phyloP scores from a whole-genome alignment of 352 stramenopile species.

The Peronospora farinosa region DNA sequence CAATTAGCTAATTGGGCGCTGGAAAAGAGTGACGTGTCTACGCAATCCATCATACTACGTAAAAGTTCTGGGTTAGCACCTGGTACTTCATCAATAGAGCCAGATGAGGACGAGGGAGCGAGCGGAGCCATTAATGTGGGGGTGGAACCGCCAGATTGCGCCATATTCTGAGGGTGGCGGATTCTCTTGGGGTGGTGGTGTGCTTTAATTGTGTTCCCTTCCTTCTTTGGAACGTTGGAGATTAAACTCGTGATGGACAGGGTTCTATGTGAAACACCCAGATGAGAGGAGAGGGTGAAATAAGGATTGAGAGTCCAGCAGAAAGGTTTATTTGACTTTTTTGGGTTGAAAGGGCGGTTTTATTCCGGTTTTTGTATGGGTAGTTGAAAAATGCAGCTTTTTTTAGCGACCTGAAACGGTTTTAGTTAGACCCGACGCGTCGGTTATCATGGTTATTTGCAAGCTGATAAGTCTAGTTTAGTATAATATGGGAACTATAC shows the following conservation, averaged over 20 bases:
- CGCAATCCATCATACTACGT: slow-evolving; percentile 83
- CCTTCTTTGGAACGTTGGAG: neutral
- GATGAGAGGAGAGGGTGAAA: no score
- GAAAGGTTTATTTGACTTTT: no score
- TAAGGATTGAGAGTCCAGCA: no score
- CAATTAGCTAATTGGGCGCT: slow-evolving; percentile 65
- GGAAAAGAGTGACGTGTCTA: slow-evolving; percentile 78
- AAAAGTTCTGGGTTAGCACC: slow-evolving; percentile 69
- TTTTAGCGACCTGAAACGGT: neutral
- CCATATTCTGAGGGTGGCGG: slow-evolving; percentile 12
- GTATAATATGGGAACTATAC: no score
- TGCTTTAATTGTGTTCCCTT: slow-evolving; percentile 19
- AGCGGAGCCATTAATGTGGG: neutral
- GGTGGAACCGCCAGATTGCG: slow-evolving; percentile 12
- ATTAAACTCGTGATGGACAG: no score
- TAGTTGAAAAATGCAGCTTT: neutral
- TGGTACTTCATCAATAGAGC: slow-evolving; percentile 7
- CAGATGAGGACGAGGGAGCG: slow-evolving; percentile 1
- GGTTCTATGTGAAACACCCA: no score
- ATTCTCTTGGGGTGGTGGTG: slow-evolving; percentile 7
- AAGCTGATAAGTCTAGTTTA: no score
- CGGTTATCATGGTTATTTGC: no score
- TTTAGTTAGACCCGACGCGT: neutral
- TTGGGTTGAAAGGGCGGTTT: no score
- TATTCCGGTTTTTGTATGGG: neutral